phyloP scores from a whole-genome alignment of 2,329 filamentous ascomycete genomes.

The Helotiales sp. region DNA sequence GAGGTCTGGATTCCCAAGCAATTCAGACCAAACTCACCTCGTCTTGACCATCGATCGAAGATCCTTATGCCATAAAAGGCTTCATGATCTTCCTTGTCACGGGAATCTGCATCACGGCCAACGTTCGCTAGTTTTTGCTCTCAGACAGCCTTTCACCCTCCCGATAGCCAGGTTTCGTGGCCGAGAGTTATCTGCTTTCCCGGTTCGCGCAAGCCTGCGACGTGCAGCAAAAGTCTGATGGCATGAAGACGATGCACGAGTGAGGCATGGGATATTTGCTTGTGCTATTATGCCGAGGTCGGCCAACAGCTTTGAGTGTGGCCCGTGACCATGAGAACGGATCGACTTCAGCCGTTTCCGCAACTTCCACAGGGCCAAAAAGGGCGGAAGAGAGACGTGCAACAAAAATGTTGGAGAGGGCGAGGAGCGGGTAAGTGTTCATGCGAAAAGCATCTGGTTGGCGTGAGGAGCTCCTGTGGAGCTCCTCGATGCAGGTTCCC shows the following conservation, averaged over 20 bases:
- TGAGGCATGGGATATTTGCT: background rate
- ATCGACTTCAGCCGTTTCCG: background rate
- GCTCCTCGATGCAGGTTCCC: background rate
- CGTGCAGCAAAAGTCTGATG: conserved; percentile 12
- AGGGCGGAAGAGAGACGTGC: conserved; percentile 16
- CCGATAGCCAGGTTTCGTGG: conserved; percentile 5
- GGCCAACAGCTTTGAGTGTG: background rate
- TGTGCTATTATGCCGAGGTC: background rate
- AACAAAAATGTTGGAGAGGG: conserved; percentile 8
- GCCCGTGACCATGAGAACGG: no score
- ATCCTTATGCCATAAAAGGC: background rate
- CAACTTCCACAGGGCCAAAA: background rate
- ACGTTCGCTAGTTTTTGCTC: conserved; percentile 1
- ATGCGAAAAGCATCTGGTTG: conserved; percentile 13
- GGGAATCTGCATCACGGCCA: conserved; percentile 10
- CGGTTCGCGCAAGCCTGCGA: conserved; percentile 18
- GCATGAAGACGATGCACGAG: conserved; percentile 3
- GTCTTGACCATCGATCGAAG: background rate
- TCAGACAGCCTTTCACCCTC: conserved; percentile 1
- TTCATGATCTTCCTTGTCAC: background rate
- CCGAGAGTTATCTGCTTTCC: conserved; percentile 7
- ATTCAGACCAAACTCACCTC: background rate
- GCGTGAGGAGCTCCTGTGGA: background rate
- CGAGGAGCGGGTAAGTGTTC: conserved; percentile 18
- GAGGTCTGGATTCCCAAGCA: background rate